Base-by-base conservation (phyloP, 306 rosid genomes). In the Cyamopsis tetragonoloba region DNA sequence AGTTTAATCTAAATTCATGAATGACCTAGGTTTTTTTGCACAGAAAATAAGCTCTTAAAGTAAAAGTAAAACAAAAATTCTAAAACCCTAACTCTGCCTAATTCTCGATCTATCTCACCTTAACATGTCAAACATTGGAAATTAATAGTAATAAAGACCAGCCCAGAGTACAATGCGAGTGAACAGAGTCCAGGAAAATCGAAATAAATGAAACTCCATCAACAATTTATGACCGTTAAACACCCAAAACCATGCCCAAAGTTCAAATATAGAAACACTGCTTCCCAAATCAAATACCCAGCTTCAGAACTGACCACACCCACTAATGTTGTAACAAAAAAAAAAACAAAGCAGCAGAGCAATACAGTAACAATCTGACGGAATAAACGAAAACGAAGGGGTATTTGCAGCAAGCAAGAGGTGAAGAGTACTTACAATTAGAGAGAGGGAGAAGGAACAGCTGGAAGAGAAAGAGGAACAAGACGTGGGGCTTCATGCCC, bases 391-490 rank as follows among this genome's bases (percentile, higher is more conserved):
- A 65, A 74, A 60, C 3, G 32, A 30, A 46, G 59, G 22, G n/a
- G n/a, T n/a, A n/a, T n/a, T n/a, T n/a, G n/a, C n/a, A n/a, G n/a
- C n/a, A n/a, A 31, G 78, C 77, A 78, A 42, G 0, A 32, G 26
- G 20, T 7, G 26, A 22, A 23, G 12, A 77, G 65, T 13, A 83
- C 96, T 85, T 75, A 89, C 98, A 69, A n/a, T n/a, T n/a, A n/a
- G n/a, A n/a, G 7, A 81, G 72, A 56, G 68, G 30, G 4, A 81
- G 75, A 4, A 85, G 30, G 57, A 70, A 30, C 70, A 71, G 28
- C 26, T 59, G 10, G 50, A 71, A 26, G 47, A 47, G 18, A 12
- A 26, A 8, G 78, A 82, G 83, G 73, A 72, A 66, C 6, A 49
- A 37, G 27, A 78, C 66, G 71, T 54, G 71, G 43, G 56, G 81